Percentiles rank a stretch among this genome's conserved stretches.
Evolutionary conservation across 768 basidiomycete genomes (phyloP).

Genomic region (Flagelloscypha sp.): DNA sequence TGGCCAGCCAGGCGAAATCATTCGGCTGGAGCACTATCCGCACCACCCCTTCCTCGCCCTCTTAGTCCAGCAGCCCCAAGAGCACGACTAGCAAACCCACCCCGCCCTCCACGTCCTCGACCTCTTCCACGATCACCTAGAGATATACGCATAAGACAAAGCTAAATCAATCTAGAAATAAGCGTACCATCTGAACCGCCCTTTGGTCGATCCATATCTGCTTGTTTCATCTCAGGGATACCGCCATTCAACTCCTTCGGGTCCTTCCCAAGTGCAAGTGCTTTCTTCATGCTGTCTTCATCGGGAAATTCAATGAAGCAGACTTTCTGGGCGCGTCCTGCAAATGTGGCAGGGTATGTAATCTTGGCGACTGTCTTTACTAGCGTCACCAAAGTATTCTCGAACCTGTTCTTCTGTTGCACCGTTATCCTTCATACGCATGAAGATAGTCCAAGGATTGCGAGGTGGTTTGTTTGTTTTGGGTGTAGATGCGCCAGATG

Average conservation of each 20-base stretch:
- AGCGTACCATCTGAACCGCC: slow-evolving; percentile 17
- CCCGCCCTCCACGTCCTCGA: slow-evolving; percentile 41
- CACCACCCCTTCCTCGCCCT: slow-evolving; percentile 20
- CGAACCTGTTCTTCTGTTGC: slow-evolving; percentile 54
- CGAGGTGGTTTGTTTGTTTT: slow-evolving; percentile 53
- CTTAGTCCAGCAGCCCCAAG: slow-evolving; percentile 66
- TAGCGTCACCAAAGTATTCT: slow-evolving; percentile 70
- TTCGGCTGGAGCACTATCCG: no score
- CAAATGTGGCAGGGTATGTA: slow-evolving; percentile 41
- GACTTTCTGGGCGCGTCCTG: slow-evolving; percentile 46
- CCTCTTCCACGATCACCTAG: slow-evolving; percentile 43
- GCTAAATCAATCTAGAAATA: slow-evolving; percentile 6
- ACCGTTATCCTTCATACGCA: slow-evolving; percentile 48
- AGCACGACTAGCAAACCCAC: slow-evolving; percentile 56
- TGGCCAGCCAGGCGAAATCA: no score
- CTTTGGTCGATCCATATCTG: slow-evolving; percentile 56
- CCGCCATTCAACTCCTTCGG: slow-evolving; percentile 69
- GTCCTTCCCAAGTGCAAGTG: slow-evolving; percentile 54
- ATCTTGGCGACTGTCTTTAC: slow-evolving; percentile 65
- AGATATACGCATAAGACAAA: slow-evolving; percentile 25
- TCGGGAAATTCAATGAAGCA: slow-evolving; percentile 89
- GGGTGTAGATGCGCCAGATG: slow-evolving; percentile 62
- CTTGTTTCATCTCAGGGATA: slow-evolving; percentile 61
- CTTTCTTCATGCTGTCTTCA: slow-evolving; percentile 77
- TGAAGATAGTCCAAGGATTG: slow-evolving; percentile 81